Evolutionary conservation across 345 rosid species (phyloP).

Genomic region (Eucalyptus cloeziana): DNA sequence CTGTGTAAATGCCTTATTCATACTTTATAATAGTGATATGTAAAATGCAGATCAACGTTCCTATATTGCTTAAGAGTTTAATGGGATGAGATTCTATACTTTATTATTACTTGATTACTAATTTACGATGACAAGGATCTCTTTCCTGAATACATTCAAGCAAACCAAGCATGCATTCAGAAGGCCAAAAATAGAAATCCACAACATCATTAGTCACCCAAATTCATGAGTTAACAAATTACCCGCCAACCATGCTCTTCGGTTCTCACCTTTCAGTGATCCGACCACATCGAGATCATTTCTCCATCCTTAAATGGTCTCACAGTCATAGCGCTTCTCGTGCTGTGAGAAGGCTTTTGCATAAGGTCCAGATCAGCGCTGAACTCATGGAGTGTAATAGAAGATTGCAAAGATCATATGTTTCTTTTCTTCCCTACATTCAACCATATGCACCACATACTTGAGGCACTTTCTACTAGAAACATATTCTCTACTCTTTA

Average conservation of each 20-base stretch:
- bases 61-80: too few relatives aligned
- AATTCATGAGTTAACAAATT: neutral
- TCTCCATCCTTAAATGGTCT: neutral
- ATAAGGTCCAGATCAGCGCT: accelerated
- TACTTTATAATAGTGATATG: neutral
- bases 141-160: neutral
- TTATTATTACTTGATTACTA: neutral
- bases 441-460: neutral
- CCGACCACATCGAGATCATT: neutral
- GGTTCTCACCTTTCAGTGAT: neutral
- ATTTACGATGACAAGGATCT: neutral
- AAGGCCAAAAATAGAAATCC: neutral
- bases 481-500: neutral
- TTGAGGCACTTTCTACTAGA: neutral
- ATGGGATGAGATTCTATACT: too few relatives aligned
- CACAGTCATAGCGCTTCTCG: neutral
- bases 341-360: neutral
- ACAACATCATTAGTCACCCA: neutral
- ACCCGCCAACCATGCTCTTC: neutral
- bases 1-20: neutral
- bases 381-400: neutral
- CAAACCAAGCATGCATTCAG: neutral
- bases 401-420: neutral
- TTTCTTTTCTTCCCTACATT: neutral
- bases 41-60: too few relatives aligned